Evolutionary conservation across 129 eudicot species (phyloP).

Genomic region (Artemisia tridentata): DNA sequence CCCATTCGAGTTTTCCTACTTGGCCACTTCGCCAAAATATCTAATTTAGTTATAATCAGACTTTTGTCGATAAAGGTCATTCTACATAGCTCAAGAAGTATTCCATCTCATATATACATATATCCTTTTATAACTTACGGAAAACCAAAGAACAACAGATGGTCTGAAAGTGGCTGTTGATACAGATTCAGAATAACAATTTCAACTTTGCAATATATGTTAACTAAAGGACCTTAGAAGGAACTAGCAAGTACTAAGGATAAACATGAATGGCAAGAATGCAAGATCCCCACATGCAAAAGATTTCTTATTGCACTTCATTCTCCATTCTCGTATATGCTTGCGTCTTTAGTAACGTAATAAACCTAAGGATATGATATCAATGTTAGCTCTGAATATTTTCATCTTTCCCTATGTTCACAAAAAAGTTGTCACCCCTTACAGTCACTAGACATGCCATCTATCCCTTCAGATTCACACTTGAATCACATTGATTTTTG

Average conservation of each 20-base stretch:
- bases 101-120: conserved; percentile 1
- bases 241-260: background rate
- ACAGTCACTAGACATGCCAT: too few relatives aligned
- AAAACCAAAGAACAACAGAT: background rate
- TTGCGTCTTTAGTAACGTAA: background rate
- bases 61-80: conserved; percentile 13
- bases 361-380: background rate
- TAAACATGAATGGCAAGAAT: background rate
- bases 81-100: background rate
- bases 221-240: background rate
- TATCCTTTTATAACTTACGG: background rate
- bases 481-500: background rate
- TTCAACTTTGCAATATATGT: background rate
- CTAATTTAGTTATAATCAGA: background rate
- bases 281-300: background rate
- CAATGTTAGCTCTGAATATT: background rate
- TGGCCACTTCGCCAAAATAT: background rate
- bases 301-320: background rate
- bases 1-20: conserved; percentile 3
- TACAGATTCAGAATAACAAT: background rate
- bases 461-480: background rate
- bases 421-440: background rate
- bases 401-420: background rate
- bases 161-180: background rate
- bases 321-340: background rate